Percentiles rank a stretch among this genome's conserved stretches.
Evolutionary conservation across 2,329 filamentous ascomycete genomes (phyloP).

Genomic region (Colletotrichum shisoi): DNA sequence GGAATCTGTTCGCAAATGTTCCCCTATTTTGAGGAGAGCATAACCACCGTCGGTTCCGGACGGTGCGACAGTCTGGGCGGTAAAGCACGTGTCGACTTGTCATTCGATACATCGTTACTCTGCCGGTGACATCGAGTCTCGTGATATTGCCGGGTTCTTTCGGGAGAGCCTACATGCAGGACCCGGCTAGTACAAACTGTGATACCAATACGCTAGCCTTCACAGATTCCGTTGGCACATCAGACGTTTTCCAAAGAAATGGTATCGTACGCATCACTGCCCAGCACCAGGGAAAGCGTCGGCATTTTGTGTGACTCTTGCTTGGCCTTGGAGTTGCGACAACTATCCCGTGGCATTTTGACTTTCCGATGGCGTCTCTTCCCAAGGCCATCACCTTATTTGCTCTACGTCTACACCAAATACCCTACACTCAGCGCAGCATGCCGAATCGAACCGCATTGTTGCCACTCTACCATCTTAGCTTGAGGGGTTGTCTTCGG

Average conservation of each 20-base stretch:
- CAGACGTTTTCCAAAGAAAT: constrained; percentile 8
- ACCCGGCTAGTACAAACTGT: not conserved
- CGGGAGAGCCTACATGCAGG: not conserved
- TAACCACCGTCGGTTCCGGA: not conserved
- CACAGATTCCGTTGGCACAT: constrained; percentile 25
- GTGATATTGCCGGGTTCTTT: not conserved
- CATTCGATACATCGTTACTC: not conserved
- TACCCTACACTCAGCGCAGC: too few relatives aligned
- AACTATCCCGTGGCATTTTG: not conserved
- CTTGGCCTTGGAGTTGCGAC: not conserved
- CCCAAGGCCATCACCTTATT: not conserved
- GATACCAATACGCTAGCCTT: too few relatives aligned
- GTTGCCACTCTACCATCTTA: not conserved
- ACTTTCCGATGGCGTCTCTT: not conserved
- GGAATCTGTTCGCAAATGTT: not conserved
- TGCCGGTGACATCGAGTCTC: not conserved
- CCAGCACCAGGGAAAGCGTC: not conserved
- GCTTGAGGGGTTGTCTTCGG: not conserved
- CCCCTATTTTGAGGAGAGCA: not conserved
- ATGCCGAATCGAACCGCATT: not conserved
- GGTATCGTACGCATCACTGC: not conserved
- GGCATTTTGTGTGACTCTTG: not conserved
- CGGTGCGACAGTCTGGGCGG: not conserved
- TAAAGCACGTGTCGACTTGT: not conserved
- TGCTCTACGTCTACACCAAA: not conserved